Percentiles rank a stretch among this genome's conserved stretches.
Conservation (phyloP, 331 rosid genomes). For the Prunus yedoensis region DNA sequence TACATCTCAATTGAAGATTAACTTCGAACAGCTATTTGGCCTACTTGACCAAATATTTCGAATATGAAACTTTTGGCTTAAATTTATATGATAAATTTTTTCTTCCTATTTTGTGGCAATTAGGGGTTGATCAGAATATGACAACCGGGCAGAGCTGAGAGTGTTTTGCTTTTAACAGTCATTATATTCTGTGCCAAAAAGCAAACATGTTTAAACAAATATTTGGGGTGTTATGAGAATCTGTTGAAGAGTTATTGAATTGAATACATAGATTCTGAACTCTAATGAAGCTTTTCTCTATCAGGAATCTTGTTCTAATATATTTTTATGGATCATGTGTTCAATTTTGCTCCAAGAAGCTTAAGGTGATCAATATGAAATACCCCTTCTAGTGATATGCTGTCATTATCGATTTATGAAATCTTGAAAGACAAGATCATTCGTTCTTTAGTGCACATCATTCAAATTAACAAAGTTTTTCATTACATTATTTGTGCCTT, state of each 20-base stretch:
- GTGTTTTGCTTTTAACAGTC: neutral
- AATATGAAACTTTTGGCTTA: conserved; percentile 4
- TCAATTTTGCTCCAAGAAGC: conserved; percentile 3
- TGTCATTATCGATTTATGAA: neutral
- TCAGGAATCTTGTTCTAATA: neutral
- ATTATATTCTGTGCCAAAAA: neutral
- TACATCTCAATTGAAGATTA: neutral
- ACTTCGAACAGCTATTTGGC: neutral
- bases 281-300: neutral
- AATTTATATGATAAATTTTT: neutral
- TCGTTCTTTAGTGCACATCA: neutral
- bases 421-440: neutral
- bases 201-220: neutral
- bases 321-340: conserved; percentile 6
- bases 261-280: neutral
- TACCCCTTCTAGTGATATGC: neutral
- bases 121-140: neutral
- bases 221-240: neutral
- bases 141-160: neutral
- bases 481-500: conserved; percentile 30
- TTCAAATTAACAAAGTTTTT: conserved; percentile 21
- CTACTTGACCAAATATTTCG: neutral
- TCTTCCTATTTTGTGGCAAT: neutral
- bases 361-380: conserved; percentile 6
- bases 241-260: neutral